Base-by-base conservation (phyloP, 1,139 yeast species). In the Lodderomyces beijingensis region DNA sequence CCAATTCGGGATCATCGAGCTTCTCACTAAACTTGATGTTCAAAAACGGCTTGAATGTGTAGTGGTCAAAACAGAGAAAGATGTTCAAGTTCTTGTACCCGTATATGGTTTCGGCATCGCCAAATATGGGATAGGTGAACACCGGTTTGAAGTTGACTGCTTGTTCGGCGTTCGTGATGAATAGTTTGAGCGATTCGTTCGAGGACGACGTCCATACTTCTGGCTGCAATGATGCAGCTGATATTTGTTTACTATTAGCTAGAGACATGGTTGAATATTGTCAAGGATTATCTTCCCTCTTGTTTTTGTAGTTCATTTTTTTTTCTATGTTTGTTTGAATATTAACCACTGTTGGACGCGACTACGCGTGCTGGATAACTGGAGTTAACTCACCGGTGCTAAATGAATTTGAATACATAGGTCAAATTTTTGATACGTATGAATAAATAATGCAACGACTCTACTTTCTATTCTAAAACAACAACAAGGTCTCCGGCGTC, bases 401-500 rank as follows among this genome's bases (percentile, higher is more conserved):
- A n/a, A n/a, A n/a, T n/a, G n/a, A n/a, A n/a, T n/a, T n/a, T n/a
- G n/a, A n/a, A n/a, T n/a, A n/a, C n/a, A n/a, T n/a, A n/a, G n/a
- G n/a, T n/a, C n/a, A n/a, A n/a, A n/a, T n/a, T n/a, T n/a, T n/a
- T n/a, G n/a, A n/a, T n/a, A n/a, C n/a, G n/a, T n/a, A n/a, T n/a
- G n/a, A n/a, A n/a, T n/a, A n/a, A n/a, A n/a, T n/a, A n/a, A n/a
- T n/a, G n/a, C n/a, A n/a, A n/a, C n/a, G n/a, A n/a, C n/a, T n/a
- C n/a, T n/a, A n/a, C n/a, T n/a, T n/a, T n/a, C n/a, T n/a, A 19
- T 46, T 64, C 73, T 30, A 83, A 59, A 16, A 88, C 93, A 26
- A 84, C 96, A 28, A 91, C 95, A 43, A 88, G 62, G 55, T 89
- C 97, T 40, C 97, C 97, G 18, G 95, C 87, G 40, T 89, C 96